These are phyloP conservation scores for Colletotrichum tofieldiae DNA, from an alignment of 2,329 filamentous ascomycete species.

Conservation along the genomic window DNA sequence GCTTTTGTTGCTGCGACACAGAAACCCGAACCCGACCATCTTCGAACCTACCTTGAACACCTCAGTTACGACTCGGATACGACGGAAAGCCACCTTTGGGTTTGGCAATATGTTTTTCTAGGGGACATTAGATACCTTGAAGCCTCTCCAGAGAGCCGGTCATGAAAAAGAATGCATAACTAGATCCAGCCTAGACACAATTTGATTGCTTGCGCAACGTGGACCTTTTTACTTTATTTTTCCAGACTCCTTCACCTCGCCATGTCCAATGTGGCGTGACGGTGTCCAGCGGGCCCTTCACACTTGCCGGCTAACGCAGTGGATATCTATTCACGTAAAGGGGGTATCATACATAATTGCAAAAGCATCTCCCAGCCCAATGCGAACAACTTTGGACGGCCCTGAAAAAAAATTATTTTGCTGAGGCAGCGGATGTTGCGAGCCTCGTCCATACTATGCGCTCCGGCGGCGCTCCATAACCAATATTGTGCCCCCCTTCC, in stretches of 20 bases:
- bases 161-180: constrained; percentile 21
- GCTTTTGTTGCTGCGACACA: constrained; percentile 28
- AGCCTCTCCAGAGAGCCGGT: constrained; percentile 43
- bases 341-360: constrained; percentile 10
- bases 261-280: not conserved
- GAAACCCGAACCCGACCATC: constrained; percentile 2
- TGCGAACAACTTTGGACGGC: not conserved
- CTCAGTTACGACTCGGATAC: constrained; percentile 22
- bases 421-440: not conserved
- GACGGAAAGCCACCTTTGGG: constrained; percentile 6
- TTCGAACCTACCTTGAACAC: not conserved
- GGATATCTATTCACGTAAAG: not conserved
- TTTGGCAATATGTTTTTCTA: constrained; percentile 34
- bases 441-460: not conserved
- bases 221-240: constrained; percentile 10
- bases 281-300: not conserved
- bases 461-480: not conserved
- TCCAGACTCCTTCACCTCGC: not conserved
- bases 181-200: constrained; percentile 39
- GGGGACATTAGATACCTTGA: constrained; percentile 35
- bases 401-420: not conserved
- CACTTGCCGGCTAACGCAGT: not conserved
- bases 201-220: constrained; percentile 28
- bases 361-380: not conserved
- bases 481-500: not conserved